These are phyloP conservation scores for Melanomma pulvis-pyrius DNA, from an alignment of 495 filamentous ascomycete species.

Conservation along the genomic window DNA sequence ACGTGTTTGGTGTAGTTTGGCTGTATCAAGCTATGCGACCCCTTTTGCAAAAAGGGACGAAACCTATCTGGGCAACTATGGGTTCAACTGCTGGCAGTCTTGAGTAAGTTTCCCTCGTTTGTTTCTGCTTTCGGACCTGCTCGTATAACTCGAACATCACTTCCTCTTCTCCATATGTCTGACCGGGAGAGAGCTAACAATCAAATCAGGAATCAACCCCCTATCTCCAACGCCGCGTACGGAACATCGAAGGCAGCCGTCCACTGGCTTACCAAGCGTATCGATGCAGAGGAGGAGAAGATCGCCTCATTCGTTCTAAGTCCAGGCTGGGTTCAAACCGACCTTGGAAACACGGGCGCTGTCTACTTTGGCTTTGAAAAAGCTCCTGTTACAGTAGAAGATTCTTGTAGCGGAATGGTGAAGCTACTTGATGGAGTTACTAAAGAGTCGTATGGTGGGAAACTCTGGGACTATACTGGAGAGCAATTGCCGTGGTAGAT, in stretches of 20 bases:
- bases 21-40: neutral
- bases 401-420: neutral
- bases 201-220: too few species aligned
- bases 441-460: too few species aligned
- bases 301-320: slow-evolving; percentile 44
- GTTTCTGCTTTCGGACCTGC: too few species aligned
- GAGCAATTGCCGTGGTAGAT: too few species aligned
- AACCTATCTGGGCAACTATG: neutral
- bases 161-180: too few species aligned
- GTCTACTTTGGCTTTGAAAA: slow-evolving; percentile 15
- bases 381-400: slow-evolving; percentile 13
- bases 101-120: slow-evolving; percentile 10
- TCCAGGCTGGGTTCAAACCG: slow-evolving; percentile 46
- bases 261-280: slow-evolving; percentile 48
- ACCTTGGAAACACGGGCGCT: slow-evolving; percentile 24
- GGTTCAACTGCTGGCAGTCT: neutral
- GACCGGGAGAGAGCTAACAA: too few species aligned
- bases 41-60: neutral
- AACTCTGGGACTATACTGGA: too few species aligned
- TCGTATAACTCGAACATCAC: too few species aligned
- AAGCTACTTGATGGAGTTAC: too few species aligned
- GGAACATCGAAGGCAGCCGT: slow-evolving; percentile 48
- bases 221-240: slow-evolving; percentile 35
- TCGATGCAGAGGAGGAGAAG: slow-evolving; percentile 46
- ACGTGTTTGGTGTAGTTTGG: slow-evolving; percentile 39